phyloP scores from a whole-genome alignment of 192 early-diverging fungal genomes.

The Dispira parvispora region DNA sequence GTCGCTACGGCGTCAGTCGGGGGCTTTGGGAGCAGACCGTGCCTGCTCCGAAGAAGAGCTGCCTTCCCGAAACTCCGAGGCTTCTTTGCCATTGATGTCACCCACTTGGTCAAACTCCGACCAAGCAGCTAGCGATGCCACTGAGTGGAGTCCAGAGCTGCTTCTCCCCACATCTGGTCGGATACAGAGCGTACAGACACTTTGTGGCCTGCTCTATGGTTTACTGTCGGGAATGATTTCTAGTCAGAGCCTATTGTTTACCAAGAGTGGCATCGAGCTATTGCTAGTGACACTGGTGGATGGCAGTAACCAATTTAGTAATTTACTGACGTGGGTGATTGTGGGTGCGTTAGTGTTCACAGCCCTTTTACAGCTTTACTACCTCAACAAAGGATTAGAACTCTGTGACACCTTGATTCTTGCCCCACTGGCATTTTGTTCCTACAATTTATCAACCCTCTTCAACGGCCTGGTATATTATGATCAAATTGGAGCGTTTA shows the following conservation, averaged over 20 bases:
- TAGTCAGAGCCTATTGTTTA: conserved; percentile 54
- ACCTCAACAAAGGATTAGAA: conserved; percentile 53
- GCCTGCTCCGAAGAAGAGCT: background rate
- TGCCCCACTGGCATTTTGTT: conserved; percentile 55
- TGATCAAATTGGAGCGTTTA: conserved; percentile 43
- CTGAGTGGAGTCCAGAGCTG: background rate
- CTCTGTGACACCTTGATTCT: conserved; percentile 59
- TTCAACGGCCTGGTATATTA: conserved; percentile 68
- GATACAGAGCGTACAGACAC: background rate
- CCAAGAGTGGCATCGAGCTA: conserved; percentile 60
- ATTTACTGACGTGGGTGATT: conserved; percentile 47
- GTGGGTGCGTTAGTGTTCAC: conserved; percentile 38
- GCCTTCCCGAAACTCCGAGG: background rate
- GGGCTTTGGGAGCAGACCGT: background rate
- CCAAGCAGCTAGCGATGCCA: background rate
- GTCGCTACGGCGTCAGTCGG: background rate
- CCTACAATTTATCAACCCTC: conserved; percentile 52
- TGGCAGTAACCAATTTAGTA: conserved; percentile 42
- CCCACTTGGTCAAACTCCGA: background rate
- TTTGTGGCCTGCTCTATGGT: conserved; percentile 48
- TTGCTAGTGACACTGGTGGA: conserved; percentile 39
- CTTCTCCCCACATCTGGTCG: background rate
- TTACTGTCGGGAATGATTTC: conserved; percentile 48
- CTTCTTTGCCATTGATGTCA: no score
- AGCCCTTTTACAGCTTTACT: conserved; percentile 45